phyloP scores from a whole-genome alignment of 495 filamentous ascomycete species.

The Penicillium diatomitis region DNA sequence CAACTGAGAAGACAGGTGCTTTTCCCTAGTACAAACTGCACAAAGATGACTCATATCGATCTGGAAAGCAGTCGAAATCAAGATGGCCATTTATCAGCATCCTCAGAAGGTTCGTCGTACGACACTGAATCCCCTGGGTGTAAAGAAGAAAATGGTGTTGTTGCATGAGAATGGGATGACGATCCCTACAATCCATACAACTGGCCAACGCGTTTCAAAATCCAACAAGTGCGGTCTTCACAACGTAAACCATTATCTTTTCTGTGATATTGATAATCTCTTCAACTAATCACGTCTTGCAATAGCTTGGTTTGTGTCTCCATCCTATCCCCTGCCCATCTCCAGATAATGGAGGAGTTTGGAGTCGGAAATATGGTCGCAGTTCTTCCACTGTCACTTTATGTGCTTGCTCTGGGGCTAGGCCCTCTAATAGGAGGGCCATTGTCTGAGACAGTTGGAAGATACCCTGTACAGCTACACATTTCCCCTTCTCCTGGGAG shows the following conservation, averaged over 20 bases:
- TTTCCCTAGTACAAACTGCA: background rate
- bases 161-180: constrained; percentile 11
- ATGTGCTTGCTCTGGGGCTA: constrained; percentile 47
- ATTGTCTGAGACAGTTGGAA: constrained; percentile 50
- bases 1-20: background rate
- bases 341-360: constrained; percentile 36
- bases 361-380: constrained; percentile 40
- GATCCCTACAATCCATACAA: constrained; percentile 20
- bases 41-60: background rate
- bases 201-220: constrained; percentile 9
- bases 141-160: background rate
- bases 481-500: too few relatives aligned
- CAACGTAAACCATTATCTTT: constrained; percentile 9
- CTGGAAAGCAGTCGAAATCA: background rate
- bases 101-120: background rate
- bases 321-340: constrained; percentile 39
- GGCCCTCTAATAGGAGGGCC: constrained; percentile 53
- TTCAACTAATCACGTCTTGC: background rate
- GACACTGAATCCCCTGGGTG: background rate
- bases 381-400: constrained; percentile 46
- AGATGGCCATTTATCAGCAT: background rate
- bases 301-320: constrained; percentile 46
- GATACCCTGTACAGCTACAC: constrained; percentile 46
- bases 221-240: constrained; percentile 14
- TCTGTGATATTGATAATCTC: background rate